A percentile compares a stretch with the other conserved stretches of the same genome.
Conservation (phyloP, 176 grass and related monocot species). For the Microstegium vimineum region DNA sequence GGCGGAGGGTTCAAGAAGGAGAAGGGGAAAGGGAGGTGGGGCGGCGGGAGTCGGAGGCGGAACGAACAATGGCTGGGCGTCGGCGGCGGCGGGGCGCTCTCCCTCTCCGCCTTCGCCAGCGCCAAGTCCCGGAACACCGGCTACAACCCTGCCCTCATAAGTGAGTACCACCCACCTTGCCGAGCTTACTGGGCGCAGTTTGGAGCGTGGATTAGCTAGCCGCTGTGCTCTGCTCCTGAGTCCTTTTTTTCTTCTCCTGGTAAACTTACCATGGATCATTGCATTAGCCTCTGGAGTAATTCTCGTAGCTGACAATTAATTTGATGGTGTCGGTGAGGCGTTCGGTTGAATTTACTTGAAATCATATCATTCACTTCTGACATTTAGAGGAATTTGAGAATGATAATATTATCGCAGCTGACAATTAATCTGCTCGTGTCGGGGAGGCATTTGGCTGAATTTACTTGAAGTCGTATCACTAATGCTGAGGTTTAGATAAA, state of each 20-base stretch:
- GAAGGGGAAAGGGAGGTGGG: constrained; percentile 38
- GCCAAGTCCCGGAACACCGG: constrained; percentile 66
- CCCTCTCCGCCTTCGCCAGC: constrained; percentile 75
- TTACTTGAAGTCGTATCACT: neutral
- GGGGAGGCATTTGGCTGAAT: neutral
- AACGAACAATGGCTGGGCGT: constrained; percentile 74
- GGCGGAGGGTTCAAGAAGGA: constrained; percentile 16
- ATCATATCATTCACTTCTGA: neutral
- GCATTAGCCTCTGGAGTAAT: neutral
- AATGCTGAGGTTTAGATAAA: neutral
- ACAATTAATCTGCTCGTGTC: neutral
- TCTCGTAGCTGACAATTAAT: neutral
- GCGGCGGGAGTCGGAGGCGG: constrained; percentile 39
- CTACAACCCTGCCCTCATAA: constrained; percentile 76
- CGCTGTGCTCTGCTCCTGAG: neutral
- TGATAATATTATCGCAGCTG: neutral
- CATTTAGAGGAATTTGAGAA: neutral
- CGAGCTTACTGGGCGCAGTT: neutral
- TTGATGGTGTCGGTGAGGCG: neutral
- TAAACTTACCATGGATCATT: neutral
- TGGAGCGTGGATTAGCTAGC: neutral
- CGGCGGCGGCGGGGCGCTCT: constrained; percentile 64
- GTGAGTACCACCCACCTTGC: constrained; percentile 27
- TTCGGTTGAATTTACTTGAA: neutral
- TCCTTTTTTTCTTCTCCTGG: neutral